phyloP scores from a whole-genome alignment of 2,329 filamentous ascomycete genomes.

The Pseudogymnoascus sp. region DNA sequence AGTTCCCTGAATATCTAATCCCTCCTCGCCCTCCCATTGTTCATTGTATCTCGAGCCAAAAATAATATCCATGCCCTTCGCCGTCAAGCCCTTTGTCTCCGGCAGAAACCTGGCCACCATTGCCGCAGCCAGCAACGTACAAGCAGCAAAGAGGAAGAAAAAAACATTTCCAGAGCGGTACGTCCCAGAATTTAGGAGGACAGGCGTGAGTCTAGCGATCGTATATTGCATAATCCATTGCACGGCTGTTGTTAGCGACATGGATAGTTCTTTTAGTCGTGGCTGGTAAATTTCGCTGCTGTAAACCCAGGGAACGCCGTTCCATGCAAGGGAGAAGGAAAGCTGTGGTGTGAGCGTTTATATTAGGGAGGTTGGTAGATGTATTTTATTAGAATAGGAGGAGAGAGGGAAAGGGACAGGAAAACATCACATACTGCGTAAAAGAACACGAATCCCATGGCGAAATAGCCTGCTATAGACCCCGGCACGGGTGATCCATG shows the following conservation, averaged over 20 bases:
- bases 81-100: slow-evolving; percentile 61
- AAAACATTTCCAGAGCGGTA: slow-evolving; percentile 18
- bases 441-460: slow-evolving; percentile 22
- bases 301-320: slow-evolving; percentile 25
- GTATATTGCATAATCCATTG: slow-evolving; percentile 21
- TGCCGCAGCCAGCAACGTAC: slow-evolving; percentile 51
- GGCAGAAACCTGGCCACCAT: slow-evolving; percentile 69
- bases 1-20: neutral
- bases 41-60: slow-evolving; percentile 21
- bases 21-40: slow-evolving; percentile 2
- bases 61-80: slow-evolving; percentile 61
- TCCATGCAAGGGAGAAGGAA: slow-evolving; percentile 25
- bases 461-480: slow-evolving; percentile 19
- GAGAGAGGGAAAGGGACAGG: neutral
- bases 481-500: slow-evolving; percentile 13
- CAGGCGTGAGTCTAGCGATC: slow-evolving; percentile 18
- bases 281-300: slow-evolving; percentile 24
- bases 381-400: neutral
- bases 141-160: slow-evolving; percentile 49
- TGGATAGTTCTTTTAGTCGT: slow-evolving; percentile 21
- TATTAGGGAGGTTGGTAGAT: neutral
- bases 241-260: slow-evolving; percentile 18
- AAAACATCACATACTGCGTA: slow-evolving; percentile 18
- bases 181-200: slow-evolving; percentile 16
- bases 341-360: slow-evolving; percentile 14